Percentiles rank a stretch among this genome's conserved stretches.
phyloP scores from a whole-genome alignment of 148 eudicot species.

The Amaranthus cruentus region DNA sequence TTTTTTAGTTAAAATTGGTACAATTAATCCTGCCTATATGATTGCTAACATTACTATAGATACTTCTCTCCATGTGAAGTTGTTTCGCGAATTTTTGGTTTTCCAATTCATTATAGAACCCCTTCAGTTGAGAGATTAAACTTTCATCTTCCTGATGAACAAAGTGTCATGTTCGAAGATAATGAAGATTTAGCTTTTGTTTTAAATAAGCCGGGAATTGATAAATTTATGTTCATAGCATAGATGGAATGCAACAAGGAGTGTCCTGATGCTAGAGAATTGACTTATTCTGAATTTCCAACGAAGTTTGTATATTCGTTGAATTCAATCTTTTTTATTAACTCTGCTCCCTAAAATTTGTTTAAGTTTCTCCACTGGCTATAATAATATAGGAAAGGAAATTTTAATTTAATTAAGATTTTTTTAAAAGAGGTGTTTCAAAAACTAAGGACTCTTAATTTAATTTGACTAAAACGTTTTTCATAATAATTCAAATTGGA shows the following conservation, averaged over 20 bases:
- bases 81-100: neutral
- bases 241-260: slow-evolving; percentile 1
- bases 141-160: neutral
- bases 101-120: neutral
- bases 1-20: too few relatives aligned
- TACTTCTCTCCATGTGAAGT: neutral
- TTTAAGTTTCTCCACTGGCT: too few relatives aligned
- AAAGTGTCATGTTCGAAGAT: neutral
- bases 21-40: too few relatives aligned
- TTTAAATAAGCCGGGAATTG: neutral
- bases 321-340: too few relatives aligned
- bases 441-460: too few relatives aligned
- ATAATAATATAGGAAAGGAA: too few relatives aligned
- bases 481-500: too few relatives aligned
- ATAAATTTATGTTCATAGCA: too few relatives aligned
- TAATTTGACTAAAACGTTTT: too few relatives aligned
- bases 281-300: neutral
- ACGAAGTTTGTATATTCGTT: neutral
- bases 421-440: too few relatives aligned
- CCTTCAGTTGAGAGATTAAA: neutral
- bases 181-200: neutral
- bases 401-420: too few relatives aligned
- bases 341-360: too few relatives aligned
- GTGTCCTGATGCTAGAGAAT: neutral
- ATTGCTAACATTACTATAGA: neutral